Base-by-base conservation (phyloP, 345 rosid genomes). In the Mangifera indica region DNA sequence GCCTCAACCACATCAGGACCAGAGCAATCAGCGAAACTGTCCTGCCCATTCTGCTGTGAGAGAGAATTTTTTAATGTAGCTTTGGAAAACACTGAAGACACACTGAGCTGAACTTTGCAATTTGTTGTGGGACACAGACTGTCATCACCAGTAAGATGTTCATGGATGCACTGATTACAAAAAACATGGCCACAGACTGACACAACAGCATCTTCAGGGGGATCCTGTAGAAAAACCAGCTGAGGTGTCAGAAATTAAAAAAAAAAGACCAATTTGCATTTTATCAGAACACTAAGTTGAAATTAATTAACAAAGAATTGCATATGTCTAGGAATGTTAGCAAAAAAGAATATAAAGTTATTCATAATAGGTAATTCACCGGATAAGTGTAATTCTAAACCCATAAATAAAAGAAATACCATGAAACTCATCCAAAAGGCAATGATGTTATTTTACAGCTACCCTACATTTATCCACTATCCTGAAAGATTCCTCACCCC, bases 121-220 rank as follows among this genome's bases (percentile, higher is more conserved):
- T 83, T 77, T 66, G 85, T 72, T 25, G 71, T 45, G 7, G 98
- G 91, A 74, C 99, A 95, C 53, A 81, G 87, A 66, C 72, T 85
- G 70, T 87, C 92, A 66, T 95, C 96, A 37, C 96, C 89, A 49
- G 80, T 85, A 49, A 92, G 88, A 82, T 79, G 90, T 68, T 92
- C 97, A 68, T 81, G 85, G 58, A 91, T 83, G 83, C 99, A 95
- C 65, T 92, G 97, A 66, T 84, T 89, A 85, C 99, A 95, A 84
- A 92, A 95, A 71, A 95, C 96, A 82, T 95, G 98, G 64, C 96
- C 88, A 73, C 99, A 95, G 45, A 79, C 75, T 21, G 98, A 82
- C 74, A 88, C 93, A 80, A 91, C 93, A 74, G 98, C 99, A 83
- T 88, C 99, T 81, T 95, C 99, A 45, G 99, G 99, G 34, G 96